Conservation (phyloP, 192 early-diverging fungal species). For the Backusella westeae region DNA sequence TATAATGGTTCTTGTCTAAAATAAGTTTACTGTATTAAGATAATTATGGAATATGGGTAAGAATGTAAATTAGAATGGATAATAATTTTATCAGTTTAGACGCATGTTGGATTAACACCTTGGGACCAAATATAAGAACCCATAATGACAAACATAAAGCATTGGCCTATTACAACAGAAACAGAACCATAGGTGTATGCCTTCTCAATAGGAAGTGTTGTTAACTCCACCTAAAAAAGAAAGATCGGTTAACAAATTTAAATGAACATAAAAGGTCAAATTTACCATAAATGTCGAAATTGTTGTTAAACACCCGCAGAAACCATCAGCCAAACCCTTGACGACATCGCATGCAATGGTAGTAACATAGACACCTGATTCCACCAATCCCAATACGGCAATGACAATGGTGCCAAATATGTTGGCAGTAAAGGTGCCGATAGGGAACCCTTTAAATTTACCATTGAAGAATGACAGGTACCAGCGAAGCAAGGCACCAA, state of each 20-base stretch:
- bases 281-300: conserved; percentile 25
- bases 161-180: conserved; percentile 36
- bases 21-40: no score
- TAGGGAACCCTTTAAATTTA: conserved; percentile 30
- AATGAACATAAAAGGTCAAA: background rate
- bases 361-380: conserved; percentile 31
- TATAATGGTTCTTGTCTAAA: no score
- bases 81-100: background rate
- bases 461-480: conserved; percentile 46
- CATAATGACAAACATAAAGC: conserved; percentile 40
- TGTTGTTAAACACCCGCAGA: conserved; percentile 41
- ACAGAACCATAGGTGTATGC: conserved; percentile 35
- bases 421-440: conserved; percentile 55
- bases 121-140: conserved; percentile 44
- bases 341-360: conserved; percentile 35
- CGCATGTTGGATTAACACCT: conserved; percentile 8
- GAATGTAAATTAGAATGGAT: background rate
- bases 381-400: conserved; percentile 40
- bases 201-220: conserved; percentile 19
- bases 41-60: no score
- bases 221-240: conserved; percentile 33
- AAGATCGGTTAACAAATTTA: background rate
- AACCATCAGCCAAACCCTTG: conserved; percentile 48
- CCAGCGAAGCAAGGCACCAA: conserved; percentile 52
- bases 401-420: conserved; percentile 42